A percentile compares a stretch with the other conserved stretches of the same genome.
phyloP scores from a whole-genome alignment of 1,284 basidiomycete genomes.

The Papiliotrema flavescens region DNA sequence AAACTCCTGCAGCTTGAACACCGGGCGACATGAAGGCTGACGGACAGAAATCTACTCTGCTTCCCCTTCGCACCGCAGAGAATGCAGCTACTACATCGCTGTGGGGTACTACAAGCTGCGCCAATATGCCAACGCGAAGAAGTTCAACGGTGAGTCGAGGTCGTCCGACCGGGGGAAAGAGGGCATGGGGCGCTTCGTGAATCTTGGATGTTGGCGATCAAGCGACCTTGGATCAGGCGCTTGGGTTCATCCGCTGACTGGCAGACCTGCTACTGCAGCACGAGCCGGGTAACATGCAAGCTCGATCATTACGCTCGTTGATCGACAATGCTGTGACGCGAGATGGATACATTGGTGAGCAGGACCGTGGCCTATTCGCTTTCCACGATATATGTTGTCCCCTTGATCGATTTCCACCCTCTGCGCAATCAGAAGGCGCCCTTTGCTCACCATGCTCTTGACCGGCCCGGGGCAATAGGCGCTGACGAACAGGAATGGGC shows the following conservation, averaged over 20 bases:
- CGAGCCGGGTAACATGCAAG: constrained; percentile 92
- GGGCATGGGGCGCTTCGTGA: background rate
- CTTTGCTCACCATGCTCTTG: no score
- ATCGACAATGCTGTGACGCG: constrained; percentile 84
- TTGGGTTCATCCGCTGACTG: no score
- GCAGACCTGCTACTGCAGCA: constrained; percentile 82
- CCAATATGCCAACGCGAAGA: constrained; percentile 88
- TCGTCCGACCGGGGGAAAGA: no score
- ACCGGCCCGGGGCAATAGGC: background rate
- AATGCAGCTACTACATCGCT: constrained; percentile 96
- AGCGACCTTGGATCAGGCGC: background rate
- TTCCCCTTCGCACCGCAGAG: constrained; percentile 81
- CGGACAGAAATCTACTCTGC: constrained; percentile 81
- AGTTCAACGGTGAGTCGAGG: constrained; percentile 75
- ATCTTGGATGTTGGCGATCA: background rate
- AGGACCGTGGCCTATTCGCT: background rate
- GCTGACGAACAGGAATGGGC: constrained; percentile 67
- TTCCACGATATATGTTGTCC: no score
- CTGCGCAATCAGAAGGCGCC: no score
- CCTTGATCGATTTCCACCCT: no score
- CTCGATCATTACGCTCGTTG: constrained; percentile 74
- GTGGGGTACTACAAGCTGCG: constrained; percentile 96
- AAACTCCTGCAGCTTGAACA: no score
- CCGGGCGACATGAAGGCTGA: no score
- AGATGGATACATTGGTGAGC: constrained; percentile 59